Conservation (phyloP, 2,329 filamentous ascomycete species). For the Fonsecaea erecta region DNA sequence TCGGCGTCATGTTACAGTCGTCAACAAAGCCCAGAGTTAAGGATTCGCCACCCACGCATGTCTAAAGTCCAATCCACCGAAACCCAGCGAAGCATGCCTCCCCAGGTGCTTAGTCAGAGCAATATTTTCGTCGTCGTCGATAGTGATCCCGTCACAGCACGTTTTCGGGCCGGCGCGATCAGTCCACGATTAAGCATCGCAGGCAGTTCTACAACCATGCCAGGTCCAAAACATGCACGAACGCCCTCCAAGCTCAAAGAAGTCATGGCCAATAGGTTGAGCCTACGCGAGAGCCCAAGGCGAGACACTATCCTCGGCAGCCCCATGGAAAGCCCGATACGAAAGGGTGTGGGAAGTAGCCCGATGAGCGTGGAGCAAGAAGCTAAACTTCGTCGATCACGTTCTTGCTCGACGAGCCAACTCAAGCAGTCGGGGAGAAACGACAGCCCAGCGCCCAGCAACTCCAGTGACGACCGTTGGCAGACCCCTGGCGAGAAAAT, state of each 20-base stretch:
- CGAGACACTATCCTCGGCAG: conserved; percentile 9
- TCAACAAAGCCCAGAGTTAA: conserved; percentile 9
- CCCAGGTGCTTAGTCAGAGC: conserved; percentile 28
- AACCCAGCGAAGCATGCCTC: neutral
- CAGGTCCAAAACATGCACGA: conserved; percentile 18
- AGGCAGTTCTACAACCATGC: neutral
- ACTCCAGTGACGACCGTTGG: conserved; percentile 25
- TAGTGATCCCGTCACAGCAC: conserved; percentile 32
- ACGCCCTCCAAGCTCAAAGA: conserved; percentile 25
- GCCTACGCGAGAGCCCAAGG: conserved; percentile 7
- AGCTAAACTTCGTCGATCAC: neutral
- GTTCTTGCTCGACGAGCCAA: neutral
- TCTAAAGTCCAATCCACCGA: conserved; percentile 15
- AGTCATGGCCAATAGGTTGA: conserved; percentile 12
- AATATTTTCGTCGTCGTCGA: conserved; percentile 36
- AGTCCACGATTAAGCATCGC: conserved; percentile 29
- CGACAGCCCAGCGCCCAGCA: conserved; percentile 13
- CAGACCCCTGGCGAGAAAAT: neutral
- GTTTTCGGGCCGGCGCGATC: conserved; percentile 34
- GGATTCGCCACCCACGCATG: conserved; percentile 4
- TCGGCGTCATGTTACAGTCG: conserved; percentile 2
- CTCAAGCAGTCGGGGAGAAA: conserved; percentile 21
- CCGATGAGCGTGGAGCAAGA: neutral
- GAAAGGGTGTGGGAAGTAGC: neutral
- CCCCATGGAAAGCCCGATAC: neutral